phyloP scores from a whole-genome alignment of 148 eudicot genomes.

The Dianthus caryophyllus region DNA sequence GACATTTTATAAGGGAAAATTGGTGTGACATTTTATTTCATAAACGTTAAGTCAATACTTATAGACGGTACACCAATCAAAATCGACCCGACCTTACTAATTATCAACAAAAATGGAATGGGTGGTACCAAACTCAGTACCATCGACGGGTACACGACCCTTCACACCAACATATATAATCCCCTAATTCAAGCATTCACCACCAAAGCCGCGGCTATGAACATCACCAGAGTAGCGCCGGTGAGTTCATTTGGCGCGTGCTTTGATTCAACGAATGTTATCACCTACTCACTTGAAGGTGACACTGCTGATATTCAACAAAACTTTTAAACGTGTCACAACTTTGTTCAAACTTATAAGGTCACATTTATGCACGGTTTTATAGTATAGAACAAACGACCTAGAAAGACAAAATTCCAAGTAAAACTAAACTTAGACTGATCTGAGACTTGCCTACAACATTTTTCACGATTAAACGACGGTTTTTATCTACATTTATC shows the following conservation, averaged over 20 bases:
- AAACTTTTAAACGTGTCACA: too few relatives aligned
- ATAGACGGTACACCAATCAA: slow-evolving; percentile 18
- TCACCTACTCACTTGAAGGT: too few relatives aligned
- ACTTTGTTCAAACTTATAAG: too few relatives aligned
- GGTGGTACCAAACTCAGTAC: slow-evolving; percentile 43
- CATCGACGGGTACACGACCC: slow-evolving; percentile 27
- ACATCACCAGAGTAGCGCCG: slow-evolving; percentile 22
- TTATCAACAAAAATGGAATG: slow-evolving; percentile 19
- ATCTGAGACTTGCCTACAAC: too few relatives aligned
- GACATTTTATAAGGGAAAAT: slow-evolving; percentile 14
- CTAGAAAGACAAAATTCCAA: too few relatives aligned
- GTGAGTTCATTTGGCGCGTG: slow-evolving; percentile 38
- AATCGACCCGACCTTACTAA: slow-evolving; percentile 19
- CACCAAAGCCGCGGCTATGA: slow-evolving; percentile 24
- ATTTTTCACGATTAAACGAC: too few relatives aligned
- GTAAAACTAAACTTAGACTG: too few relatives aligned
- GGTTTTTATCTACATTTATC: too few relatives aligned
- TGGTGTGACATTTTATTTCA: slow-evolving; percentile 35
- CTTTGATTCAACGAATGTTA: slow-evolving; percentile 29
- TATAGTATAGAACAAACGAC: too few relatives aligned
- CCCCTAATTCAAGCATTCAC: slow-evolving; percentile 24
- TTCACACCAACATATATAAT: slow-evolving; percentile 35
- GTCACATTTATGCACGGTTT: too few relatives aligned
- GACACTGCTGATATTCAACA: too few relatives aligned
- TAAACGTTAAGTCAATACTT: slow-evolving; percentile 28